A percentile compares a stretch with the other conserved stretches of the same genome.
Conservation (phyloP, 352 stramenopile genomes). For the Pythium dissotocum region DNA sequence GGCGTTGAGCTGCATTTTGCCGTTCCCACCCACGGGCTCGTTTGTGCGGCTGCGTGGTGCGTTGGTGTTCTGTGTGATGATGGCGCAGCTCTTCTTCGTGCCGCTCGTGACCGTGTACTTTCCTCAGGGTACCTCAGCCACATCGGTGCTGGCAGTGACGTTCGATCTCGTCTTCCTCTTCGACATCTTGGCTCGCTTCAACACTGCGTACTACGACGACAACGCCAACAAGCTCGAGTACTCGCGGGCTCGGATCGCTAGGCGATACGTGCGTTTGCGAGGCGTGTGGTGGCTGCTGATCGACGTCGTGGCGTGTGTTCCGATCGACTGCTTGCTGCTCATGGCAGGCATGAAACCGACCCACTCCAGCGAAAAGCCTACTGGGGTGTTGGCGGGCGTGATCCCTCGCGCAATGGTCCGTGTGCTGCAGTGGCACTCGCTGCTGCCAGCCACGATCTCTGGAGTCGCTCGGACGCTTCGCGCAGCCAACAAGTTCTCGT, state of each 20-base stretch:
- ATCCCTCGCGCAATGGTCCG: not conserved
- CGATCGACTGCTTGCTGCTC: constrained; percentile 2
- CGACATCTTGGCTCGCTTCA: constrained; percentile 20
- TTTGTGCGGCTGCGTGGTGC: constrained; percentile 2
- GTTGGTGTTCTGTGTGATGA: not conserved
- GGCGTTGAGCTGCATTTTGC: not conserved
- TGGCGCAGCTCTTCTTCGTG: constrained; percentile 21
- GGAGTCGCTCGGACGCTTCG: constrained; percentile 11
- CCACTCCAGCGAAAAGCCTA: not conserved
- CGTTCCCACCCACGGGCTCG: constrained; percentile 13
- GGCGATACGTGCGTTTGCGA: not conserved
- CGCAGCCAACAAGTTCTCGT: constrained; percentile 7
- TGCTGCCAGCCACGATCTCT: constrained; percentile 11
- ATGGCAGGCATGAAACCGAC: not conserved
- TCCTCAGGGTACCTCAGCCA: not conserved
- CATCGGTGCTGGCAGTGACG: not conserved
- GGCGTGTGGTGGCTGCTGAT: constrained; percentile 10
- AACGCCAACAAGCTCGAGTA: constrained; percentile 18
- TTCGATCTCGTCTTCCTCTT: constrained; percentile 16
- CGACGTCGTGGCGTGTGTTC: constrained; percentile 13
- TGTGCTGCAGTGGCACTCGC: constrained; percentile 8
- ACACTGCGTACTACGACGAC: constrained; percentile 23
- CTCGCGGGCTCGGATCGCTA: constrained; percentile 7
- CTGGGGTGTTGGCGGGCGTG: not conserved
- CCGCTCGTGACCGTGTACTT: constrained; percentile 23